Base-by-base conservation (phyloP, 2,329 filamentous ascomycete genomes). In the Fusarium duplospermum region DNA sequence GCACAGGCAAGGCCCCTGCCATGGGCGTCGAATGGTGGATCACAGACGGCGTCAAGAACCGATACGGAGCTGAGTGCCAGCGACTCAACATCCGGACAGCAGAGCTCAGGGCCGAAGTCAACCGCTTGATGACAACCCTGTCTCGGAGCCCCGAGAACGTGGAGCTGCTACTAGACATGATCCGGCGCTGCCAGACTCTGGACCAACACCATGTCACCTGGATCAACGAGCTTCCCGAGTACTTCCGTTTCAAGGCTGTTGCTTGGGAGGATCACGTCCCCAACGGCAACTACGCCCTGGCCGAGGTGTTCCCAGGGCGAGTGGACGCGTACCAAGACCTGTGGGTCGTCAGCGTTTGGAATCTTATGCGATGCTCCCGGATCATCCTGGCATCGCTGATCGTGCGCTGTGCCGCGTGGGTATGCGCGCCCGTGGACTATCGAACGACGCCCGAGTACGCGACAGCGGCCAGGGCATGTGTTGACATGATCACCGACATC, bases 21-120 rank as follows among this genome's bases (percentile, higher is more conserved):
- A 87, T 89, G 85, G 88, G 87, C 13, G 81, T 83, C 3, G 88
- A 91, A 33, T 91, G 89, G 88, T 92, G 90, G 90, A 84, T 89
- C 36, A 81, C 83, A 52, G 86, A 89, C 58, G 84, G 86, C n/a
- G 82, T 86, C 36, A 84, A 86, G 73, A 87, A 90, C 74, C 79
- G 84, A 42, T 82, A 82, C 13, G 88, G 86, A 8, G 83, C 86
- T 1, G 79, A 84, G 10, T 88, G 86, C 64, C 88, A 89, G 70
- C 82, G 84, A 29, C 82, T 91, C 45, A 86, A 86, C 75, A 87
- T 92, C 71, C 84, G 85, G 65, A 84, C 88, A 5, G 86, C 86
- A 38, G 88, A 90, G 76, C 80, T 91, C n/a, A 87, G 89, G 11
- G 85, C 86, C 18, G 87, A 89, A 74, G 83, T 88, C 4, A 89